Evolutionary conservation across 352 stramenopile genomes (phyloP).

Genomic region (Phytophthora cryptogea): DNA sequence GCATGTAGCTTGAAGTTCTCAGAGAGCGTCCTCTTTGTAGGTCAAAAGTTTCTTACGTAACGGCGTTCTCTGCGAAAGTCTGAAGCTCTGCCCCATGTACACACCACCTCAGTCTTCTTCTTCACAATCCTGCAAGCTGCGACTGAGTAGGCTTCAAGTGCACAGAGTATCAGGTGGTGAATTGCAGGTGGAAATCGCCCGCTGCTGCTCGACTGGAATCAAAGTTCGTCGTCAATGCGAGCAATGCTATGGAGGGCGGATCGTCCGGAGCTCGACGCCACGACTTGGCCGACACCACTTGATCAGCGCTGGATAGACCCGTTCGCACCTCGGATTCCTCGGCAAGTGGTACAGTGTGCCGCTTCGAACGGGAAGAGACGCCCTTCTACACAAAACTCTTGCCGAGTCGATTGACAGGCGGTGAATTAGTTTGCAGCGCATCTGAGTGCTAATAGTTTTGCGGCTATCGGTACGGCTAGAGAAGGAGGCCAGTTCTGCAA

Average conservation of each 20-base stretch:
- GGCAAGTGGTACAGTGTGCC: conserved; percentile 5
- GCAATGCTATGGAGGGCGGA: conserved; percentile 1
- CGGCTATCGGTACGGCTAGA: no score
- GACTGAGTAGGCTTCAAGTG: conserved; percentile 14
- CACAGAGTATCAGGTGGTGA: not conserved
- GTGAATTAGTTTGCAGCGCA: not conserved
- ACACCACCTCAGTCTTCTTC: conserved; percentile 4
- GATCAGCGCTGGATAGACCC: conserved; percentile 6
- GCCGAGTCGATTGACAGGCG: not conserved
- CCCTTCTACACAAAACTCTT: conserved; percentile 12
- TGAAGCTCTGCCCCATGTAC: not conserved
- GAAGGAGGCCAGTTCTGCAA: conserved; percentile 26
- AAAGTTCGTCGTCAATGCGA: conserved; percentile 7
- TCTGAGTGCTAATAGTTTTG: conserved; percentile 6
- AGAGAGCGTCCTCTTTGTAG: not conserved
- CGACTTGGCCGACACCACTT: conserved; percentile 1
- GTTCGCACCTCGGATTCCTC: conserved; percentile 4
- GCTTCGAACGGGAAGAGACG: not conserved
- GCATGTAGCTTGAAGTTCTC: conserved; percentile 16
- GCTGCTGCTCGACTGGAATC: no score
- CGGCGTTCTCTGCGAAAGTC: conserved; percentile 4
- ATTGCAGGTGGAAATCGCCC: not conserved
- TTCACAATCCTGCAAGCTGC: conserved; percentile 12
- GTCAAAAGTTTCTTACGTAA: conserved; percentile 12
- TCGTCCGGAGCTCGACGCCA: conserved; percentile 15